Evolutionary conservation across 176 grass and related monocot genomes (phyloP).

Genomic region (Pharus latifolius): DNA sequence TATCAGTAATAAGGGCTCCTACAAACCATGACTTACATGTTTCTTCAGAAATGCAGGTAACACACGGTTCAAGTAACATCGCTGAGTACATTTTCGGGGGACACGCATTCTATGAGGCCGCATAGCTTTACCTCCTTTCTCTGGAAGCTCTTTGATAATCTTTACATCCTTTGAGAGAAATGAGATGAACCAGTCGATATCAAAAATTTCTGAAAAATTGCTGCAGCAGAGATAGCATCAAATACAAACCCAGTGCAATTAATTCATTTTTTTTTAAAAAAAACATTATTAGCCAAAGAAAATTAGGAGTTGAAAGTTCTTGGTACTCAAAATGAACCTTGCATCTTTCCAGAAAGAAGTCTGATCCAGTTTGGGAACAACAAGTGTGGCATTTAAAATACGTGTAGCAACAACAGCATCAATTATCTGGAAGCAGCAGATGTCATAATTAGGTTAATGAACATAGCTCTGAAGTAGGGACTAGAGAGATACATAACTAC

Average conservation of each 20-base stretch:
- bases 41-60: constrained; percentile 89
- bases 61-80: constrained; percentile 85
- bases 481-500: background rate
- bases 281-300: background rate
- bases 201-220: constrained; percentile 81
- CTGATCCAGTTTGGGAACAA: constrained; percentile 81
- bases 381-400: constrained; percentile 87
- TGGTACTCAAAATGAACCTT: constrained; percentile 44
- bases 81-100: constrained; percentile 75
- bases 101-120: constrained; percentile 82
- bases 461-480: constrained; percentile 4
- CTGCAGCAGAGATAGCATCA: constrained; percentile 52
- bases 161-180: constrained; percentile 76
- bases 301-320: constrained; percentile 3
- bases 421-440: constrained; percentile 64
- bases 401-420: constrained; percentile 89
- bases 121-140: constrained; percentile 44
- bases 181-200: constrained; percentile 72
- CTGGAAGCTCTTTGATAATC: constrained; percentile 75
- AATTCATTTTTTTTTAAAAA: background rate
- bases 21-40: constrained; percentile 54
- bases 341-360: constrained; percentile 98
- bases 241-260: constrained; percentile 18
- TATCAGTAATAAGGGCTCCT: constrained; percentile 12
- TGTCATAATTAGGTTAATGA: background rate